These are phyloP conservation scores for Schwanniomyces occidentalis DNA, from an alignment of 805 yeast genomes.

Conservation along the genomic window DNA sequence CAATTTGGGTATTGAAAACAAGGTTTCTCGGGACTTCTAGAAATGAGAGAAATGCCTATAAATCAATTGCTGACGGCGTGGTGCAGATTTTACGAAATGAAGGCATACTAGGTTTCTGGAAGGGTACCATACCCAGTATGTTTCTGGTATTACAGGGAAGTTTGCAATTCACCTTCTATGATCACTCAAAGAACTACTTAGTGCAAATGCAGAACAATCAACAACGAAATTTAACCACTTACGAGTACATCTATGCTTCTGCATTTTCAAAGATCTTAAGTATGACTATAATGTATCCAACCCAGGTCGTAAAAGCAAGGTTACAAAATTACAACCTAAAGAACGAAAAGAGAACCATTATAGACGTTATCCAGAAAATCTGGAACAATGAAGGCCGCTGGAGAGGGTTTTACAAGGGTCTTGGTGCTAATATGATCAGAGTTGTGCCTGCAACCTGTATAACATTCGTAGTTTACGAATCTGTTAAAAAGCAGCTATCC, in stretches of 20 bases:
- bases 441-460: constrained; percentile 93
- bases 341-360: constrained; percentile 22
- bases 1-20: constrained; percentile 94
- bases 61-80: constrained; percentile 58
- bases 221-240: constrained; percentile 36
- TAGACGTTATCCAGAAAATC: constrained; percentile 37
- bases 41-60: constrained; percentile 51
- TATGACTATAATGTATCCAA: constrained; percentile 72
- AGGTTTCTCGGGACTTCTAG: constrained; percentile 67
- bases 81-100: constrained; percentile 48
- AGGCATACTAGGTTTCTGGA: constrained; percentile 66
- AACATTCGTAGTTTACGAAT: constrained; percentile 84
- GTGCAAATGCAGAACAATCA: constrained; percentile 11
- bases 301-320: constrained; percentile 77
- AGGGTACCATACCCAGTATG: constrained; percentile 72
- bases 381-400: constrained; percentile 51
- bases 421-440: constrained; percentile 72
- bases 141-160: constrained; percentile 89
- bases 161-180: constrained; percentile 83
- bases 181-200: constrained; percentile 56
- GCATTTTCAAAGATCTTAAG: constrained; percentile 69
- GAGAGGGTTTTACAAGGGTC: constrained; percentile 79
- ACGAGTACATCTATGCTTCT: constrained; percentile 65
- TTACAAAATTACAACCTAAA: constrained; percentile 50
- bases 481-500: constrained; percentile 33